Conservation (phyloP, 2,329 filamentous ascomycete species). For the Polychaeton citri region DNA sequence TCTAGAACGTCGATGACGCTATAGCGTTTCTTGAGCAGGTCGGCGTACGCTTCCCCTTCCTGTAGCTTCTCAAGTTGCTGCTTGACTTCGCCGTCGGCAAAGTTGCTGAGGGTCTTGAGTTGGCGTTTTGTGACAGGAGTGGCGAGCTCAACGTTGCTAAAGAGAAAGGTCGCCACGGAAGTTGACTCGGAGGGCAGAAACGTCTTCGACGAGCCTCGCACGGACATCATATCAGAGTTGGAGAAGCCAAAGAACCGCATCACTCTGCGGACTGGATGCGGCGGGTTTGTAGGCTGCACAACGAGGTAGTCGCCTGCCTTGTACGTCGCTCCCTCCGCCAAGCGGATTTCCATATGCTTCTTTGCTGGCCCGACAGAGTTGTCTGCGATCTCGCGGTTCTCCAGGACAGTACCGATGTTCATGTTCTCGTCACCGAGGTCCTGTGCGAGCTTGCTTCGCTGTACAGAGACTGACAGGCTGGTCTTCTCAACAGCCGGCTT, state of each 20-base stretch:
- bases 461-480: not conserved
- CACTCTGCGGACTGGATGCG: slow-evolving; percentile 44
- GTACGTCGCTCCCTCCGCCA: slow-evolving; percentile 43
- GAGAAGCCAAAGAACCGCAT: slow-evolving; percentile 51
- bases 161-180: slow-evolving; percentile 48
- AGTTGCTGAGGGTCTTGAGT: not conserved
- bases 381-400: slow-evolving; percentile 37
- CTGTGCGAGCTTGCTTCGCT: not conserved
- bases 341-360: slow-evolving; percentile 35
- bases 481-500: slow-evolving; percentile 2
- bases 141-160: slow-evolving; percentile 56
- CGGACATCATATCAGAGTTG: slow-evolving; percentile 42
- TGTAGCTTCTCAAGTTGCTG: slow-evolving; percentile 22
- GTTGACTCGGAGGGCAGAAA: slow-evolving; percentile 49
- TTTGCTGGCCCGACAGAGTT: slow-evolving; percentile 41
- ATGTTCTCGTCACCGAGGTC: slow-evolving; percentile 1
- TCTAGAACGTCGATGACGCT: not conserved
- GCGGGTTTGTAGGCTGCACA: slow-evolving; percentile 47
- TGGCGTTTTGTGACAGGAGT: slow-evolving; percentile 45
- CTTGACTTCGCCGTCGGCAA: slow-evolving; percentile 13
- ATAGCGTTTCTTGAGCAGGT: not conserved
- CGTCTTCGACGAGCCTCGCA: slow-evolving; percentile 43
- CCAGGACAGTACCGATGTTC: slow-evolving; percentile 32
- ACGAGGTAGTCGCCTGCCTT: slow-evolving; percentile 38
- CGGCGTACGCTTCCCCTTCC: not conserved